A percentile compares a stretch with the other conserved stretches of the same genome.
phyloP scores from a whole-genome alignment of 202 grass and related monocot genomes.

The Bolboschoenoplectus hybrid region DNA sequence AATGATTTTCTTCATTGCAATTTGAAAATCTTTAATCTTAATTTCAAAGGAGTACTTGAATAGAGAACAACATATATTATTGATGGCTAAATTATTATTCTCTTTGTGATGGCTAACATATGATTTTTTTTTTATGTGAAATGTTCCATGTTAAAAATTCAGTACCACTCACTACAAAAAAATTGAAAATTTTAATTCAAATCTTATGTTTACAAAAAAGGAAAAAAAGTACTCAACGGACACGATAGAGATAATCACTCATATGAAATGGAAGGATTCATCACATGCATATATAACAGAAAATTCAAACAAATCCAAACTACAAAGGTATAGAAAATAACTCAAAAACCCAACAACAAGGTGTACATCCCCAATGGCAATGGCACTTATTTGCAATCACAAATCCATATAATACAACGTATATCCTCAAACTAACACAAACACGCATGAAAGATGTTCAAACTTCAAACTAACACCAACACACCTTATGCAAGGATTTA shows the following conservation, averaged over 20 bases:
- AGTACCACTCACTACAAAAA: not conserved
- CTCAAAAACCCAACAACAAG: not conserved
- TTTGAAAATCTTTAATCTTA: too few species aligned
- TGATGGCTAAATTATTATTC: too few species aligned
- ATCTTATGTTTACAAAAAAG: not conserved
- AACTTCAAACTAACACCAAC: not conserved
- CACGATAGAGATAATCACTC: not conserved
- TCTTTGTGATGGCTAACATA: too few species aligned
- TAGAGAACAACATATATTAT: too few species aligned
- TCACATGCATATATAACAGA: not conserved
- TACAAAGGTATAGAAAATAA: not conserved
- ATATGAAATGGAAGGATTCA: not conserved
- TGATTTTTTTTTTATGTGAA: too few species aligned
- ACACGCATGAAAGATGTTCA: not conserved
- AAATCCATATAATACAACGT: not conserved
- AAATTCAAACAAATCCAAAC: not conserved
- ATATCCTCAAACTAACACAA: not conserved
- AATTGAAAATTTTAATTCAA: not conserved
- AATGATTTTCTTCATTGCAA: too few species aligned
- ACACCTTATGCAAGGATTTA: not conserved
- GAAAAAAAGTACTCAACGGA: not conserved
- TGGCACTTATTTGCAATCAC: not conserved
- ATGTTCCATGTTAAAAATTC: too few species aligned
- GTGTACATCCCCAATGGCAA: not conserved
- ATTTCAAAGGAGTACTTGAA: too few species aligned